phyloP scores from a whole-genome alignment of 257 asterid genomes.

The Perilla frutescens region DNA sequence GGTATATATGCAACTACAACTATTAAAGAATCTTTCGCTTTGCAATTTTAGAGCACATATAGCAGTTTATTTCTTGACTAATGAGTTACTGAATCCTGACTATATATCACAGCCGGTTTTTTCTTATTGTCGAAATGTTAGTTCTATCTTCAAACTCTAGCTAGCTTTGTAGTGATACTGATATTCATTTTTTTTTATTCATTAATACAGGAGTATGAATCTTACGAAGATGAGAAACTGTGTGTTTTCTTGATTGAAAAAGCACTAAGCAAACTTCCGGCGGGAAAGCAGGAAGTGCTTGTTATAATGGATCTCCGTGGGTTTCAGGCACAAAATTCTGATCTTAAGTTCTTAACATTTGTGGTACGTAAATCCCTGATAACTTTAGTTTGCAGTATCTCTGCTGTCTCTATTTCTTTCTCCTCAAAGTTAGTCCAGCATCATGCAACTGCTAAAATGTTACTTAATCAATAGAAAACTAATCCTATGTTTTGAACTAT shows the following conservation, averaged over 20 bases:
- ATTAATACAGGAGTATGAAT: slow-evolving; percentile 52
- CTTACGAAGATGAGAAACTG: slow-evolving; percentile 74
- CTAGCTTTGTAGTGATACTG: slow-evolving; percentile 1
- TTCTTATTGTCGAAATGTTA: slow-evolving; percentile 6
- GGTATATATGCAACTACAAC: slow-evolving; percentile 49
- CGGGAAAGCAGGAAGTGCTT: slow-evolving; percentile 71
- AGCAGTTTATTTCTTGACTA: not conserved
- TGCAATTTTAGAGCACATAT: not conserved
- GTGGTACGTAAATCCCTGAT: slow-evolving; percentile 65
- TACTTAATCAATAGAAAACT: too few species aligned
- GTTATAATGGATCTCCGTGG: slow-evolving; percentile 77
- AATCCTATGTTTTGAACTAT: too few species aligned
- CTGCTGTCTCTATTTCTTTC: too few species aligned
- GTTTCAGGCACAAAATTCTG: slow-evolving; percentile 72
- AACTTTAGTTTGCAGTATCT: not conserved
- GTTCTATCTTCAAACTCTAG: not conserved
- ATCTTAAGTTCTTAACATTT: slow-evolving; percentile 77
- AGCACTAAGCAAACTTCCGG: slow-evolving; percentile 71
- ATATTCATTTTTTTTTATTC: slow-evolving; percentile 5
- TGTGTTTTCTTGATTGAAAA: slow-evolving; percentile 83
- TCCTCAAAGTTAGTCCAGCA: too few species aligned
- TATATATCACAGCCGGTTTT: not conserved
- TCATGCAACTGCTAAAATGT: not conserved
- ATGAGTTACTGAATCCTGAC: not conserved
- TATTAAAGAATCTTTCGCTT: not conserved